Percentiles rank a stretch among this genome's conserved stretches.
Evolutionary conservation across 148 eudicot genomes (phyloP).

Genomic region (Selenicereus undatus): DNA sequence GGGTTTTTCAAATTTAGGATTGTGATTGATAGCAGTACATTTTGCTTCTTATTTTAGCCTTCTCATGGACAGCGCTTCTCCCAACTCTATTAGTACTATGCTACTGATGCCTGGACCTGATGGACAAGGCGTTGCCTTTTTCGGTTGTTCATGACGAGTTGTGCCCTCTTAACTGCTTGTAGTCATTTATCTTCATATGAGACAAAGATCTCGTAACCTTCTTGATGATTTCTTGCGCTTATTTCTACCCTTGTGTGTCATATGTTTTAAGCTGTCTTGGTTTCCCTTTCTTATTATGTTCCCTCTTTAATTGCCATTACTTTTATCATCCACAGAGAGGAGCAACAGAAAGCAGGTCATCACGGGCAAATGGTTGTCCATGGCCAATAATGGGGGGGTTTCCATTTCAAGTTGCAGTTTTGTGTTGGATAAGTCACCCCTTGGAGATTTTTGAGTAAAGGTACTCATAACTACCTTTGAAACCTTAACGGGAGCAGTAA

Average conservation of each 20-base stretch:
- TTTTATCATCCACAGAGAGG: conserved; percentile 7
- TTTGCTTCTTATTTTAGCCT: not conserved
- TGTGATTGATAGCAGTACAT: not conserved
- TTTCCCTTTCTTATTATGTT: not conserved
- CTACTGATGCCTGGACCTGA: not conserved
- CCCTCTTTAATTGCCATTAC: too few relatives aligned
- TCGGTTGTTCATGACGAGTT: not conserved
- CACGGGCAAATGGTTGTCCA: conserved; percentile 18
- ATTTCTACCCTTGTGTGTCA: not conserved
- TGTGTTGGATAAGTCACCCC: not conserved
- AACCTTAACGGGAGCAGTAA: not conserved
- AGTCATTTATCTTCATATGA: not conserved
- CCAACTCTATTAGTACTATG: not conserved
- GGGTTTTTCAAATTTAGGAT: not conserved
- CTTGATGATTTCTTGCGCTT: not conserved
- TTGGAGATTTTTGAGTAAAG: not conserved
- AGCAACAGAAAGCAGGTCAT: conserved; percentile 13
- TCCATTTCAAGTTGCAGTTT: not conserved
- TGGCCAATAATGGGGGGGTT: conserved; percentile 24
- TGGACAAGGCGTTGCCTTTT: not conserved
- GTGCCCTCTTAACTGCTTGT: too few relatives aligned
- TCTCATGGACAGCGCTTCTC: not conserved
- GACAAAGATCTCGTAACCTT: not conserved
- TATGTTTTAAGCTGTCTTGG: not conserved
- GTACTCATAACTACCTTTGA: not conserved